Percentiles rank a stretch among this genome's conserved stretches.
These are phyloP conservation scores for Pyrenophora seminiperda DNA, from an alignment of 2,329 filamentous ascomycete genomes.

Conservation along the genomic window DNA sequence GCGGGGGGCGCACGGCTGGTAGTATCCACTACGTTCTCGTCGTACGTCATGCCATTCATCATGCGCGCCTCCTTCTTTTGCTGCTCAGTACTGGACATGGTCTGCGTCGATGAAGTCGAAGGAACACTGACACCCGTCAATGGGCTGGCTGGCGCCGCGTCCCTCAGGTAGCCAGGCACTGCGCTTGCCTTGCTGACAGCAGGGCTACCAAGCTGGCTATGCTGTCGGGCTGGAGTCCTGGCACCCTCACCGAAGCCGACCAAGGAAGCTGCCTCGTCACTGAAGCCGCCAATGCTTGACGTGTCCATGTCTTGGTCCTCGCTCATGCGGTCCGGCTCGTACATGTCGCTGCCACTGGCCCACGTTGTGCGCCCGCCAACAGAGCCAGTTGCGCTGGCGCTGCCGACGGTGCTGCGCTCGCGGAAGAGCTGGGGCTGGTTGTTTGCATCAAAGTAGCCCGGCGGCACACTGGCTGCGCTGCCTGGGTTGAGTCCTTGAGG, in stretches of 20 bases:
- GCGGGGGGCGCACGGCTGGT: constrained; percentile 42
- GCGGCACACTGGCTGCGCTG: constrained; percentile 40
- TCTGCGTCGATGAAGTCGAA: constrained; percentile 38
- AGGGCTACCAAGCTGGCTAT: constrained; percentile 78
- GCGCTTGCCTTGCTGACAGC: constrained; percentile 61
- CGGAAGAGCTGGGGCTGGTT: constrained; percentile 67
- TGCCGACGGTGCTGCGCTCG: constrained; percentile 88
- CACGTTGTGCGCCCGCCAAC: constrained; percentile 70
- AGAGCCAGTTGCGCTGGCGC: constrained; percentile 84
- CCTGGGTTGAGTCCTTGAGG: constrained; percentile 55
- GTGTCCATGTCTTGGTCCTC: constrained; percentile 65
- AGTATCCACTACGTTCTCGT: constrained; percentile 50
- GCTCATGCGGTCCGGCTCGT: constrained; percentile 71
- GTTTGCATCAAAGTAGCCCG: constrained; percentile 80
- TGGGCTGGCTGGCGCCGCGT: constrained; percentile 38
- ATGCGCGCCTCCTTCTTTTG: constrained; percentile 50
- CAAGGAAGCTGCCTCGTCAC: constrained; percentile 81
- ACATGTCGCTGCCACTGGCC: constrained; percentile 67
- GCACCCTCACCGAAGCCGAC: constrained; percentile 94
- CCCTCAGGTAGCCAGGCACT: constrained; percentile 42
- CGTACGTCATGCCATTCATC: constrained; percentile 55
- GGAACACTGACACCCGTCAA: constrained; percentile 36
- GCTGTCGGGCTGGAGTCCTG: constrained; percentile 55
- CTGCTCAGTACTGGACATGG: constrained; percentile 39
- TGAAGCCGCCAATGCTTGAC: constrained; percentile 76